Evolutionary conservation across 768 basidiomycete species (phyloP).

Genomic region (Pluteus cervinus): DNA sequence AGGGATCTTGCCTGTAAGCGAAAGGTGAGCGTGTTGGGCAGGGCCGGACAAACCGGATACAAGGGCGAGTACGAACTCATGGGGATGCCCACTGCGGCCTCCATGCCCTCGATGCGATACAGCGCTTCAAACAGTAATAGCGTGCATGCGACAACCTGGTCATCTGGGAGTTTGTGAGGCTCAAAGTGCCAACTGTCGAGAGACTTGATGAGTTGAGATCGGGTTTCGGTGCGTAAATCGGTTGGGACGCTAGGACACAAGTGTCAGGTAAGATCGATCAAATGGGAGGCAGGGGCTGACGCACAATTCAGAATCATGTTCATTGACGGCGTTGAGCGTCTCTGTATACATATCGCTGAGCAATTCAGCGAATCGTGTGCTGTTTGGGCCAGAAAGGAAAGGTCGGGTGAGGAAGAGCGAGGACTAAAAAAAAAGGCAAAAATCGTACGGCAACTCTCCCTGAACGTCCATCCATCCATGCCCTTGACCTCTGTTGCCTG

Average conservation of each 20-base stretch:
- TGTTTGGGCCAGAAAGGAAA: conserved; percentile 16
- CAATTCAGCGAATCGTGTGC: conserved; percentile 72
- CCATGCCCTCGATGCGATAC: conserved; percentile 73
- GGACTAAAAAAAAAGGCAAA: conserved; percentile 6
- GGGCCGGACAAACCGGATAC: conserved; percentile 5
- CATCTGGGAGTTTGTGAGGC: conserved; percentile 75
- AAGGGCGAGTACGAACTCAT: conserved; percentile 40
- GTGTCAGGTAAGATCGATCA: not conserved
- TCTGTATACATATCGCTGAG: conserved; percentile 82
- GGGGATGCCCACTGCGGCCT: conserved; percentile 48
- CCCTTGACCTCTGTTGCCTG: conserved; percentile 53
- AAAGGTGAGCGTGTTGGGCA: conserved; percentile 12
- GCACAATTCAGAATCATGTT: conserved; percentile 39
- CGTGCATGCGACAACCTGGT: conserved; percentile 77
- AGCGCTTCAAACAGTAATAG: conserved; percentile 84
- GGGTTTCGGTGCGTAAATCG: conserved; percentile 40
- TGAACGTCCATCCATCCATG: conserved; percentile 61
- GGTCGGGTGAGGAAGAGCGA: conserved; percentile 3
- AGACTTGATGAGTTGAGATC: conserved; percentile 56
- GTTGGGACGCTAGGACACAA: conserved; percentile 34
- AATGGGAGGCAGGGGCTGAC: conserved; percentile 14
- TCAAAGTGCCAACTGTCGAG: conserved; percentile 89
- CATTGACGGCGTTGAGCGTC: conserved; percentile 66
- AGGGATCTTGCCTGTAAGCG: conserved; percentile 59
- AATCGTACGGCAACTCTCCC: conserved; percentile 44